Evolutionary conservation across 2,329 filamentous ascomycete species (phyloP).

Genomic region (Biscogniauxia mediterranea): DNA sequence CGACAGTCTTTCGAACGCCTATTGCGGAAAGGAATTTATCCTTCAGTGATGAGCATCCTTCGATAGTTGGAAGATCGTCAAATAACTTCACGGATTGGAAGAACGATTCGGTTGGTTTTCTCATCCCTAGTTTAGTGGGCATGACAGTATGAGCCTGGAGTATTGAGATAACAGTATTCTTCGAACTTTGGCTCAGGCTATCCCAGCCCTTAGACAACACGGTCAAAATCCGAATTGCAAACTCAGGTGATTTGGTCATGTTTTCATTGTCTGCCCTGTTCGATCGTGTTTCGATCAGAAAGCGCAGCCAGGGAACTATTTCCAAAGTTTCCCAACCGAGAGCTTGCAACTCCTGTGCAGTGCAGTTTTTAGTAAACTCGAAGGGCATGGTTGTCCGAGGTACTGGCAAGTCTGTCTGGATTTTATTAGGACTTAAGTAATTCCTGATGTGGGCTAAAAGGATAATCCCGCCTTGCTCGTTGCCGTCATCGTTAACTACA

Average conservation of each 20-base stretch:
- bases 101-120: slow-evolving; percentile 79
- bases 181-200: slow-evolving; percentile 64
- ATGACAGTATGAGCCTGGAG: slow-evolving; percentile 72
- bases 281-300: slow-evolving; percentile 67
- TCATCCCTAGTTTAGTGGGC: slow-evolving; percentile 90
- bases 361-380: slow-evolving; percentile 72
- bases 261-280: slow-evolving; percentile 62
- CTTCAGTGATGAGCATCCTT: slow-evolving; percentile 75
- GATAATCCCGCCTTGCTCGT: slow-evolving; percentile 67
- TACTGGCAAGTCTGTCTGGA: slow-evolving; percentile 77
- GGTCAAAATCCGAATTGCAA: slow-evolving; percentile 73
- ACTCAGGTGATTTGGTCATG: slow-evolving; percentile 68
- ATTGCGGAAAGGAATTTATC: slow-evolving; percentile 83
- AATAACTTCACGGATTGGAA: slow-evolving; percentile 94
- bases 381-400: slow-evolving; percentile 82
- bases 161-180: slow-evolving; percentile 61
- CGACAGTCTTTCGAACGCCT: slow-evolving; percentile 92
- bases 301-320: slow-evolving; percentile 81
- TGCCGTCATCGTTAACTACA: slow-evolving; percentile 57
- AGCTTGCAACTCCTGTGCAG: slow-evolving; percentile 66
- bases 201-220: slow-evolving; percentile 92
- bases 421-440: slow-evolving; percentile 74
- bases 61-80: slow-evolving; percentile 83
- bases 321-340: slow-evolving; percentile 86
- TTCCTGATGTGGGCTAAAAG: slow-evolving; percentile 72